Percentiles rank a stretch among this genome's conserved stretches.
Conservation (phyloP, 2,329 filamentous ascomycete species). For the Calonectria hongkongensis region DNA sequence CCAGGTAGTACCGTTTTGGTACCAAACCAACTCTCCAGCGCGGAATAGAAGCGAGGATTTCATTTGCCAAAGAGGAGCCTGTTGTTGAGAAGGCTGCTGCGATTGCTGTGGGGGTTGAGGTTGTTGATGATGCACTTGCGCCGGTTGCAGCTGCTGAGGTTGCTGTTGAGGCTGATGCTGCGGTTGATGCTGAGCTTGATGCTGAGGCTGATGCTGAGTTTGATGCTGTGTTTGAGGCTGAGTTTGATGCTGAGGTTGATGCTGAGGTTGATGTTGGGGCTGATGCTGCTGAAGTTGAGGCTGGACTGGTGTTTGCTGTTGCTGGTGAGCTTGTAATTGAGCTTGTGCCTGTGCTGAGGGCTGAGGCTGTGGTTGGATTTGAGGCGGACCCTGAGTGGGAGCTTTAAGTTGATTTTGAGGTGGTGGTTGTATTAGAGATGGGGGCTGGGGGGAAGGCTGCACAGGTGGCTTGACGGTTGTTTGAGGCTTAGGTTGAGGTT, state of each 20-base stretch:
- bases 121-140: conserved; percentile 30
- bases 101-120: conserved; percentile 38
- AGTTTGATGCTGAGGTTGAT: conserved; percentile 40
- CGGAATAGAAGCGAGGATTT: conserved; percentile 63
- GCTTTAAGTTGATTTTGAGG: conserved; percentile 6
- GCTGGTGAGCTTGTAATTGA: conserved; percentile 14
- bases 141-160: conserved; percentile 28
- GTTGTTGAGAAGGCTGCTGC: conserved; percentile 49
- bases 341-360: conserved; percentile 4
- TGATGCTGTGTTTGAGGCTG: conserved; percentile 36
- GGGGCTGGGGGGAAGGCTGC: conserved; percentile 16
- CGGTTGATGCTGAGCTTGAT: conserved; percentile 42
- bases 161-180: conserved; percentile 34
- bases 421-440: conserved; percentile 11
- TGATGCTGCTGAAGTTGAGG: conserved; percentile 37
- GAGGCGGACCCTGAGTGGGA: conserved; percentile 7
- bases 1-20: conserved; percentile 67
- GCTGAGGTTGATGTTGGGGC: conserved; percentile 40
- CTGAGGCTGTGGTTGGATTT: conserved; percentile 28
- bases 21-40: conserved; percentile 71
- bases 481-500: conserved; percentile 37
- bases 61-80: conserved; percentile 57
- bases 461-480: background rate
- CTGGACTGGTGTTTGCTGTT: conserved; percentile 43
- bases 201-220: conserved; percentile 40